These are phyloP conservation scores for Amylostereum areolatum DNA, from an alignment of 1,284 basidiomycete genomes.

Conservation along the genomic window DNA sequence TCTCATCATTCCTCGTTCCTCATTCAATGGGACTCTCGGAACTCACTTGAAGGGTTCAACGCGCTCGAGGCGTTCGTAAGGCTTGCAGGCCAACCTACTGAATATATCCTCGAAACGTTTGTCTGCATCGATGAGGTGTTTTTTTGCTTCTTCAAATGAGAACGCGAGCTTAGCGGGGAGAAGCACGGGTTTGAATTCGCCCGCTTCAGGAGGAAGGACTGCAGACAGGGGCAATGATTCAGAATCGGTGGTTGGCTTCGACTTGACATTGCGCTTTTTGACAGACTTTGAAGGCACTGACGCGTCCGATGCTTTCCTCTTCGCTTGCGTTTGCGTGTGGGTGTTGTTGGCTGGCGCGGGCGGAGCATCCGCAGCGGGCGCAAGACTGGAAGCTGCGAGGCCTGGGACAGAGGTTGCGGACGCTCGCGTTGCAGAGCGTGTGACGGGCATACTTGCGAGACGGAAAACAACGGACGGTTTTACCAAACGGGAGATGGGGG, in stretches of 20 bases:
- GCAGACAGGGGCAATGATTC: neutral
- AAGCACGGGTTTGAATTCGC: slow-evolving; percentile 16
- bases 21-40: neutral
- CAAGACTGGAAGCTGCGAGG: slow-evolving; percentile 1
- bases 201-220: neutral
- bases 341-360: slow-evolving; percentile 17
- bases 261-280: no score
- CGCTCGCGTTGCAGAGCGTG: slow-evolving; percentile 31
- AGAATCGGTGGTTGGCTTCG: slow-evolving; percentile 3
- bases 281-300: no score
- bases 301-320: neutral
- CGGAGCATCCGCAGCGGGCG: neutral
- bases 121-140: slow-evolving; percentile 66
- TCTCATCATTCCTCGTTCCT: neutral
- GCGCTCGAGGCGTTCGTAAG: slow-evolving; percentile 66
- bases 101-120: slow-evolving; percentile 71
- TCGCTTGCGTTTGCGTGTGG: slow-evolving; percentile 5
- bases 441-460: slow-evolving; percentile 29
- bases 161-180: slow-evolving; percentile 70
- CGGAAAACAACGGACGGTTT: neutral
- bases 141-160: slow-evolving; percentile 66
- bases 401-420: slow-evolving; percentile 9
- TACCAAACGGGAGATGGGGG: no score
- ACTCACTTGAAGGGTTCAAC: slow-evolving; percentile 71
- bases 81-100: slow-evolving; percentile 56